Evolutionary conservation across 352 stramenopile species (phyloP).

Genomic region (Thalassiosira mediterranea): DNA sequence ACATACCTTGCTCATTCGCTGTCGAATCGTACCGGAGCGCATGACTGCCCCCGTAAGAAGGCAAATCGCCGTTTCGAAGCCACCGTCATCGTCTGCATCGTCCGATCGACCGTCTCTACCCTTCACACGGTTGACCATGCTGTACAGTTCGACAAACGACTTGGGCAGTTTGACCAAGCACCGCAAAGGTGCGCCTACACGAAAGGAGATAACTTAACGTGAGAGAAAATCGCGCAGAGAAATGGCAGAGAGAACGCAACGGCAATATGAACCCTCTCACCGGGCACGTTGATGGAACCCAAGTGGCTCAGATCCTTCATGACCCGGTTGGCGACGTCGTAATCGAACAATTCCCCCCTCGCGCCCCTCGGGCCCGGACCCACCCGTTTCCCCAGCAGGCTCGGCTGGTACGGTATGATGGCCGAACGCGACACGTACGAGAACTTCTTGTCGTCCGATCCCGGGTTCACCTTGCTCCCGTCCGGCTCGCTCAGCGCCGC

Average conservation of each 20-base stretch:
- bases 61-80: slow-evolving; percentile 81
- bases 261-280: slow-evolving; percentile 34
- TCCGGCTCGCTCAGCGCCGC: slow-evolving; percentile 43
- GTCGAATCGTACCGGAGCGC: slow-evolving; percentile 62
- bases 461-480: slow-evolving; percentile 42
- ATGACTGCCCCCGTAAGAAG: slow-evolving; percentile 83
- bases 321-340: slow-evolving; percentile 56
- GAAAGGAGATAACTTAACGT: slow-evolving; percentile 5
- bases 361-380: slow-evolving; percentile 64
- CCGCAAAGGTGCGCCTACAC: slow-evolving; percentile 32
- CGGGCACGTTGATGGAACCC: slow-evolving; percentile 68
- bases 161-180: slow-evolving; percentile 78
- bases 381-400: slow-evolving; percentile 64
- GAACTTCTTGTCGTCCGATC: slow-evolving; percentile 58
- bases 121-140: slow-evolving; percentile 82
- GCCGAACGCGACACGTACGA: slow-evolving; percentile 70
- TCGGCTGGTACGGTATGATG: slow-evolving; percentile 81
- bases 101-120: slow-evolving; percentile 66
- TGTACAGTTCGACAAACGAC: slow-evolving; percentile 84
- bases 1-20: slow-evolving; percentile 48
- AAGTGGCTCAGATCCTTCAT: slow-evolving; percentile 84
- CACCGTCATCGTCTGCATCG: slow-evolving; percentile 67
- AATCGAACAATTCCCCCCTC: slow-evolving; percentile 70
- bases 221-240: background rate
- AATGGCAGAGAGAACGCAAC: slow-evolving; percentile 3